These are phyloP conservation scores for Striga hermonthica DNA, from an alignment of 305 asterid genomes.

Conservation along the genomic window DNA sequence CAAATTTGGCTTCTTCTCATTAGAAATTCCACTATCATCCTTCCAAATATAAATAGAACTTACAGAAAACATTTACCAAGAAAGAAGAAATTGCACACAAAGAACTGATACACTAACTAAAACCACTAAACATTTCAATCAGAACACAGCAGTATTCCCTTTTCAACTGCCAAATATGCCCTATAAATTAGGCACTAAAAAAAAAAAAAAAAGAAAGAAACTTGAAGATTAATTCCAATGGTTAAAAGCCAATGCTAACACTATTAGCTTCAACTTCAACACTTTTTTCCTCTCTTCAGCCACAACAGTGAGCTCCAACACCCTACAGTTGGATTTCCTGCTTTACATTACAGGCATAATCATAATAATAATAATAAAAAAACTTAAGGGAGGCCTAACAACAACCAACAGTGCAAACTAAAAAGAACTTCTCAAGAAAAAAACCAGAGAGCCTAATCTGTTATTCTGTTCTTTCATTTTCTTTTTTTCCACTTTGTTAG, in stretches of 20 bases:
- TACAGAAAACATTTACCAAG: background rate
- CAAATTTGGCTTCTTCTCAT: no score
- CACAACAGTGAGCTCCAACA: conserved; percentile 43
- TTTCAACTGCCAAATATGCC: conserved; percentile 39
- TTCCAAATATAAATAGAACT: no score
- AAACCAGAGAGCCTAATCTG: conserved; percentile 29
- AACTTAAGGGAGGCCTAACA: conserved; percentile 25
- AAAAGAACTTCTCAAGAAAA: conserved; percentile 28
- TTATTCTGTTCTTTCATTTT: no score
- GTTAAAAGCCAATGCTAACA: conserved; percentile 43
- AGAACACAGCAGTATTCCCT: conserved; percentile 32
- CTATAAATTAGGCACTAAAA: conserved; percentile 32
- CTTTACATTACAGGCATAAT: conserved; percentile 23
- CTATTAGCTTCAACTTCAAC: conserved; percentile 40
- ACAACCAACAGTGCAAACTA: conserved; percentile 24
- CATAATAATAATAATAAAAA: conserved; percentile 30
- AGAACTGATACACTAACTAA: conserved; percentile 17
- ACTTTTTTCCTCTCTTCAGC: conserved; percentile 37
- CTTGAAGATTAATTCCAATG: conserved; percentile 29
- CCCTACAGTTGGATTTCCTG: conserved; percentile 43
- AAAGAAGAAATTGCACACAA: conserved; percentile 27
- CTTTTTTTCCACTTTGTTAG: conserved; percentile 45
- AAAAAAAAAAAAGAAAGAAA: conserved; percentile 21
- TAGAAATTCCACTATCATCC: no score
- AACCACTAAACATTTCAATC: conserved; percentile 26